Percentiles rank a stretch among this genome's conserved stretches.
Evolutionary conservation across 345 rosid genomes (phyloP).

Genomic region (Barbarea vulgaris): DNA sequence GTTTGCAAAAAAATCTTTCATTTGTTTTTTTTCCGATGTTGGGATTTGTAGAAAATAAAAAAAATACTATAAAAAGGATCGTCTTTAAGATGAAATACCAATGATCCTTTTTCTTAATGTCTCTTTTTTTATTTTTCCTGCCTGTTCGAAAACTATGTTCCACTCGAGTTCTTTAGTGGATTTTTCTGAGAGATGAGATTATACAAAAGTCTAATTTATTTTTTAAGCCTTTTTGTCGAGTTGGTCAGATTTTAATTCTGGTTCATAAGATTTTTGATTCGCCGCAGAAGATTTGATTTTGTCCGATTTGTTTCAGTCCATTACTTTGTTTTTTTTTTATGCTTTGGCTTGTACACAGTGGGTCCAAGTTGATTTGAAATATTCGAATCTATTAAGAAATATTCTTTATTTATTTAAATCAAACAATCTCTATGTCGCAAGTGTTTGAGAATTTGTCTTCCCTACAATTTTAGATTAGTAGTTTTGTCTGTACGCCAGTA

Average conservation of each 20-base stretch:
- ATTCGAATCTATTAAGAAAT: background rate
- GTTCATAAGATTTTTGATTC: background rate
- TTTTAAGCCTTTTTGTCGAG: background rate
- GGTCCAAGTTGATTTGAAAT: background rate
- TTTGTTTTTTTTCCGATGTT: conserved; percentile 38
- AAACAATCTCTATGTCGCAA: background rate
- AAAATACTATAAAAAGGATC: conserved; percentile 24
- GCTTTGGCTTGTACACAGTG: background rate
- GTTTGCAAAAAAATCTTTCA: conserved; percentile 28
- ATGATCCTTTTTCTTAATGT: background rate
- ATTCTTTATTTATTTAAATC: background rate
- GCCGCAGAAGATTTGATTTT: conserved; percentile 25
- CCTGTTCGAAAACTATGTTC: background rate
- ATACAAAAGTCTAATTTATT: background rate
- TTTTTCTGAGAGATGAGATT: conserved; percentile 8
- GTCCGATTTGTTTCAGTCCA: conserved; percentile 24
- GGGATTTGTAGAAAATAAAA: conserved; percentile 44
- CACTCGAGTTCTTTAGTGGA: conserved; percentile 12
- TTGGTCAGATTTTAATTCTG: background rate
- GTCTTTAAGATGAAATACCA: conserved; percentile 18
- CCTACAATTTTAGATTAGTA: background rate
- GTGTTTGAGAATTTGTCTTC: background rate
- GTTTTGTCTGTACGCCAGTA: background rate
- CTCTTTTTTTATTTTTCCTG: background rate
- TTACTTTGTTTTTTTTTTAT: background rate